Base-by-base conservation (phyloP, 1,284 basidiomycete genomes). In the Irpex rosettiformis region DNA sequence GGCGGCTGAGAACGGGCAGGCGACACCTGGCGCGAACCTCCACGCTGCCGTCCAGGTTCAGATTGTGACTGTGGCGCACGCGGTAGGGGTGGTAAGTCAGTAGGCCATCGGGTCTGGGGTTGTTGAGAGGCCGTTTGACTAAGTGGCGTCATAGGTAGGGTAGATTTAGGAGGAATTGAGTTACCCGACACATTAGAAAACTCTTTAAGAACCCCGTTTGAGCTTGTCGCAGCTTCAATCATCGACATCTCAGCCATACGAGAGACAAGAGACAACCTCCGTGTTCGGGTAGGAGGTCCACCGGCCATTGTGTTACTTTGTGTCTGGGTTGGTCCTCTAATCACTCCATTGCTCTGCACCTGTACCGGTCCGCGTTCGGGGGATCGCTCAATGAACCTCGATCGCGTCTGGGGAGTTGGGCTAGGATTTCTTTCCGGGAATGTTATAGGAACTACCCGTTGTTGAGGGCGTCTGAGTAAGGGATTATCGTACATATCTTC, bases 31-130 rank as follows among this genome's bases (percentile, higher is more conserved):
- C 57, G 33, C 5, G 49, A 49, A 11, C 33, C 43, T 10, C 5
- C 30, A 42, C 42, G 52, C 21, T 13, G 60, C 33, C 57, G 40
- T 8, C 45, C 55, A 37, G 56, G 54, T 22, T 57, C 58, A 2
- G 49, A 37, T 22, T 33, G n/a, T 28, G 42, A 21, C 42, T 59
- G 54, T 1, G 58, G 56, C 6, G 66, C 68, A 8, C 68, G 67
- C 1, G 73, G 73, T 7, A 73, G 66, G 5, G 68, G 68, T 6
- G 73, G 70, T 3, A 73, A 62, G 1, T 63, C 61, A 3, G 62
- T 30, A 2, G 69, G 69, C 72, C 71, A 73, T 13, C 54, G 62
- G 0, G 62, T 51, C 24, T 58, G 55, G n/a, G 45, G 54, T 40
- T 54, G 57, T 40, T 66, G 63, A 25, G 58, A 60, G 54, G 60